These are phyloP conservation scores for Phylloporus sp. DNA, from an alignment of 768 basidiomycete species.

Conservation along the genomic window DNA sequence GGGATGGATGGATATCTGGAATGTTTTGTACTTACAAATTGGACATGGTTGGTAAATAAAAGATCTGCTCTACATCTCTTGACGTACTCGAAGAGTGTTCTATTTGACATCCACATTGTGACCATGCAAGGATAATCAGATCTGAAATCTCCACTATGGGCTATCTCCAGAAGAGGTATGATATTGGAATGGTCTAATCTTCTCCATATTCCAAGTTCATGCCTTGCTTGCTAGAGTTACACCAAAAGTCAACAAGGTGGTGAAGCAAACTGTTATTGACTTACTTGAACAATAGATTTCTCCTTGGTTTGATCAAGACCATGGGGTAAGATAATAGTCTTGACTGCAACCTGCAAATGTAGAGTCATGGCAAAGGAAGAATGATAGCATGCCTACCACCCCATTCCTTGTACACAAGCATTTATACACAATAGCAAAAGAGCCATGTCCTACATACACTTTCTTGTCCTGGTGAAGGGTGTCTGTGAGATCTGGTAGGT, in stretches of 20 bases:
- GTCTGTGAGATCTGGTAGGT: neutral
- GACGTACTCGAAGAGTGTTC: neutral
- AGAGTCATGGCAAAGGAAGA: neutral
- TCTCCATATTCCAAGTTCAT: constrained; percentile 8
- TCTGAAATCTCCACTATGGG: neutral
- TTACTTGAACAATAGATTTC: neutral
- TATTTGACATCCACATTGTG: constrained; percentile 5
- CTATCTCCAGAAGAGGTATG: constrained; percentile 3
- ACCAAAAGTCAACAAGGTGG: neutral
- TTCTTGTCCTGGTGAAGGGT: neutral
- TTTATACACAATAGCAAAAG: neutral
- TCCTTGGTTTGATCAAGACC: neutral
- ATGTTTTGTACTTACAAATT: neutral
- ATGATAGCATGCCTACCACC: neutral
- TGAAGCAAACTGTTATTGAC: neutral
- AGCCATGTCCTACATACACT: neutral
- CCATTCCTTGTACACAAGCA: neutral
- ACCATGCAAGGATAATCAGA: constrained; percentile 7
- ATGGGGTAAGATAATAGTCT: neutral
- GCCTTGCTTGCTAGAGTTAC: neutral
- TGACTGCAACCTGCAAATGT: constrained; percentile 3
- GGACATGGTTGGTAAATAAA: neutral
- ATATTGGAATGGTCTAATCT: constrained; percentile 6
- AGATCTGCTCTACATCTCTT: neutral
- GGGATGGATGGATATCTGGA: neutral